phyloP scores from a whole-genome alignment of 2,329 filamentous ascomycete species.

The Fusarium sp. region DNA sequence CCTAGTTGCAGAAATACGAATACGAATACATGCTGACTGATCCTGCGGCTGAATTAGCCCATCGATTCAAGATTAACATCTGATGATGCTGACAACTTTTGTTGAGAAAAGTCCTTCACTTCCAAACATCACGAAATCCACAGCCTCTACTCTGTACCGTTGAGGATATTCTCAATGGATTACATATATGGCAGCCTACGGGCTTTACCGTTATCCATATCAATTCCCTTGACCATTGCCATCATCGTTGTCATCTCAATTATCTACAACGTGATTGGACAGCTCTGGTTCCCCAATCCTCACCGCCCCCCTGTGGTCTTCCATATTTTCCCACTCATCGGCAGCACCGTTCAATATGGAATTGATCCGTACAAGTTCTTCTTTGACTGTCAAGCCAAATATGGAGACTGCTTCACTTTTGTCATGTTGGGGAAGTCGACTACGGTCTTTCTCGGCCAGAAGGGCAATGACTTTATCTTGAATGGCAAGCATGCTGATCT shows the following conservation, averaged over 20 bases:
- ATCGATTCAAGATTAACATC: not conserved
- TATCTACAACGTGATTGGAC: conserved; percentile 82
- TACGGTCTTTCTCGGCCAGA: conserved; percentile 84
- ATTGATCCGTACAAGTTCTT: conserved; percentile 95
- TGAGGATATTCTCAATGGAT: conserved; percentile 9
- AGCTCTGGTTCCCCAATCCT: conserved; percentile 84
- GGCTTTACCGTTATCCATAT: conserved; percentile 17
- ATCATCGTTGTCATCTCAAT: conserved; percentile 69
- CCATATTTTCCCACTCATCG: conserved; percentile 85
- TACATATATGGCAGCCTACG: not conserved
- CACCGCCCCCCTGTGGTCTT: conserved; percentile 87
- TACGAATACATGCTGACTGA: conserved; percentile 10
- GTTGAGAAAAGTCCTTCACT: not conserved
- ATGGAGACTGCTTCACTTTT: conserved; percentile 92
- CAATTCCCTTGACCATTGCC: conserved; percentile 59
- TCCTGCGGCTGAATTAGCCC: not conserved
- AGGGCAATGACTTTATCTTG: conserved; percentile 91
- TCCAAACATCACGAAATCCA: not conserved
- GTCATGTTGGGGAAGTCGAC: conserved; percentile 88
- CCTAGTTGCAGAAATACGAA: no score
- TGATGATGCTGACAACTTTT: conserved; percentile 13
- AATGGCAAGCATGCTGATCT: conserved; percentile 92
- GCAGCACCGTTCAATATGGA: conserved; percentile 92
- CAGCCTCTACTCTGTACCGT: no score
- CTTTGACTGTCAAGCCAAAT: conserved; percentile 79